Evolutionary conservation across 805 yeast species (phyloP), one percentile per base, ranked within the genome.

Genomic region (Candida stauntonica): DNA sequence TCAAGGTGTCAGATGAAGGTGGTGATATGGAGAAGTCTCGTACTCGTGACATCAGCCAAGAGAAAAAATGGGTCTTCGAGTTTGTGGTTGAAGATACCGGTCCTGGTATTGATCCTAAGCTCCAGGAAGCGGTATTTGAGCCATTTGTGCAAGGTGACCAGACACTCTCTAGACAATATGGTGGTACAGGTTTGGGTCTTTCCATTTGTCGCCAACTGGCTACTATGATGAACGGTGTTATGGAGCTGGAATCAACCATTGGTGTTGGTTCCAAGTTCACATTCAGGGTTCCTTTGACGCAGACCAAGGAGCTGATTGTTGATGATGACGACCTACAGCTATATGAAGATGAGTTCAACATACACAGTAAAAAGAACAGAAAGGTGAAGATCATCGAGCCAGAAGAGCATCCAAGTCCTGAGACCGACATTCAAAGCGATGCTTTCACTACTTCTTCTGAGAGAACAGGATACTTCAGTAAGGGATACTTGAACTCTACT

Each of bases 91-190:
- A 70, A 26, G 99, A 91, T 58, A 86, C 95, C 0, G 98, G 99
- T 4, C 89, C 97, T 0, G 99, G 99, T 43, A 89, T 91, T 37
- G 94, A 86, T 29, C 79, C 81, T 12, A 77, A 81, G 1, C 61
- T 88, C 38, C 96, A 86, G 54, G 79, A 79, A 31, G 78, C 83
- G 44, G 94, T 91, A 1, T 91, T 91, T 60, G 97, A 93, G 54
- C 97, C 98, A 1, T 91, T 91, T 66, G 88, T 89, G 15, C 99
- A 91, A 64, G 99, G 98, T 37, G 98, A 91, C 55, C 96, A 88
- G 60, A 87, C 96, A 0, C 68, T 87, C 19, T 85, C 95, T 5
- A 72, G 95, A 55, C 86, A 89, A 41, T 81, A 84, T 55, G 97
- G 98, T 42, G 99, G 99, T 49, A 93, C 97, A 0, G 99, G 98